Evolutionary conservation across 345 rosid genomes (phyloP).

Genomic region (Acer saccharum): DNA sequence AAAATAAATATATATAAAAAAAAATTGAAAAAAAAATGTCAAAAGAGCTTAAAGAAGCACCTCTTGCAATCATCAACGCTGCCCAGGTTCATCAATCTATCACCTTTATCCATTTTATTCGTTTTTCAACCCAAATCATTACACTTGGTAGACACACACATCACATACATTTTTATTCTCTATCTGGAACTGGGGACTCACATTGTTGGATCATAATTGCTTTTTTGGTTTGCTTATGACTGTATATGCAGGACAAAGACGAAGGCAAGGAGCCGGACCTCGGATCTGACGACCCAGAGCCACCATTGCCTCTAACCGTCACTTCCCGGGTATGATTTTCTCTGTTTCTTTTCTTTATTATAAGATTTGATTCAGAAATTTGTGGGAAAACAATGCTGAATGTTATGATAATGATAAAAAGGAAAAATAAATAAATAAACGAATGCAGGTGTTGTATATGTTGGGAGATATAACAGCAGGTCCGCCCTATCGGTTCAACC

Average conservation of each 20-base stretch:
- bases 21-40: slow-evolving; percentile 16
- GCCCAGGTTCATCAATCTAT: slow-evolving; percentile 7
- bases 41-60: slow-evolving; percentile 15
- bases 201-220: slow-evolving; percentile 22
- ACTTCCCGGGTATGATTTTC: slow-evolving; percentile 77
- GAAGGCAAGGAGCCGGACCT: slow-evolving; percentile 56
- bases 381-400: background rate
- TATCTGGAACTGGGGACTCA: slow-evolving; percentile 4
- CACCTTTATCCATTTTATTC: background rate
- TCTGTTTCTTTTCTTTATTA: background rate
- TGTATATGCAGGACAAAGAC: slow-evolving; percentile 58
- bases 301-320: slow-evolving; percentile 82
- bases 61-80: slow-evolving; percentile 29
- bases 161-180: slow-evolving; percentile 5
- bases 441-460: slow-evolving; percentile 85
- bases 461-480: slow-evolving; percentile 95
- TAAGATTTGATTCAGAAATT: background rate
- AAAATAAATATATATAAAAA: background rate
- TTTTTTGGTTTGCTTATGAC: background rate
- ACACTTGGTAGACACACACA: background rate
- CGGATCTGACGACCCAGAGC: slow-evolving; percentile 63
- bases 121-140: slow-evolving; percentile 9
- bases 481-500: slow-evolving; percentile 78
- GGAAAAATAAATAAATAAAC: background rate
- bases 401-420: background rate